phyloP scores from a whole-genome alignment of 805 yeast species.

The Candida tibetensis region DNA sequence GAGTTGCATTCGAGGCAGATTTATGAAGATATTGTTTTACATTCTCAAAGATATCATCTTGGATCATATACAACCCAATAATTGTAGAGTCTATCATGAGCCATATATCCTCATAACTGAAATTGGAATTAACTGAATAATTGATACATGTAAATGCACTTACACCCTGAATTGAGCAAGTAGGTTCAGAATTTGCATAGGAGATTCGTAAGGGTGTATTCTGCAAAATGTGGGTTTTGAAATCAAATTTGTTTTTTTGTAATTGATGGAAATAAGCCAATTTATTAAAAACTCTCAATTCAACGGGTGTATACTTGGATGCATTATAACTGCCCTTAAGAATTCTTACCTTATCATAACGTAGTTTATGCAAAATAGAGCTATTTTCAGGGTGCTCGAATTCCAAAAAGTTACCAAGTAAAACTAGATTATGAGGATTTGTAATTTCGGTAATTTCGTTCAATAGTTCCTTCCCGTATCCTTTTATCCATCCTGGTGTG shows the following conservation, averaged over 20 bases:
- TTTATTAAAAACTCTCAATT: constrained; percentile 50
- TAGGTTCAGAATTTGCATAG: constrained; percentile 16
- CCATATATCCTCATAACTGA: constrained; percentile 23
- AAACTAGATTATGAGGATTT: constrained; percentile 56
- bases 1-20: not conserved
- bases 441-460: constrained; percentile 41
- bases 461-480: constrained; percentile 73
- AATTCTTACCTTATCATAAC: constrained; percentile 22
- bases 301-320: constrained; percentile 47
- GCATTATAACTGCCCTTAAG: constrained; percentile 32
- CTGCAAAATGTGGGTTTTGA: constrained; percentile 21
- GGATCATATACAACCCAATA: constrained; percentile 37
- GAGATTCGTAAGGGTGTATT: constrained; percentile 27
- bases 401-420: constrained; percentile 36
- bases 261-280: constrained; percentile 53
- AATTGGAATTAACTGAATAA: constrained; percentile 15
- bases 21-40: not conserved
- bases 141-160: constrained; percentile 25
- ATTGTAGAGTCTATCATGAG: constrained; percentile 41
- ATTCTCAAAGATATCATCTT: constrained; percentile 13
- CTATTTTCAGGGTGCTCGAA: constrained; percentile 22
- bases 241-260: constrained; percentile 15
- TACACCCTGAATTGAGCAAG: constrained; percentile 18
- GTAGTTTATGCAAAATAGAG: constrained; percentile 27
- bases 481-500: constrained; percentile 91